Evolutionary conservation across 2,329 filamentous ascomycete genomes (phyloP), one percentile per base, ranked within the genome.

Genomic region (Lasiodiplodia sp.): DNA sequence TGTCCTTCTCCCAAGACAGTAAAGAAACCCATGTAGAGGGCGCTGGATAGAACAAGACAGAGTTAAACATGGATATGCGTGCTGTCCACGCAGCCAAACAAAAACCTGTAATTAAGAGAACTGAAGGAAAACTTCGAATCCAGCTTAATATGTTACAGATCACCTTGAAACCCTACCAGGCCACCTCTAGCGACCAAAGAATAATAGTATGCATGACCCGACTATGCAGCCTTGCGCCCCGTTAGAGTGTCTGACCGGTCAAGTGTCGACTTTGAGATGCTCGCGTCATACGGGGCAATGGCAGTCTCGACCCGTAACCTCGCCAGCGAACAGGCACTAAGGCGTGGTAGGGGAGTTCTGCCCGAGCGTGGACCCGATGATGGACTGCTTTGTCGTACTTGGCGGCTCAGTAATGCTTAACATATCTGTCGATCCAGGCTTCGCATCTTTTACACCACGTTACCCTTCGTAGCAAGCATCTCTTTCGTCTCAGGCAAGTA

Each of bases 401-500:
- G 51, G 11, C 51, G 7, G 23, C 51, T 28, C 21, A 25, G 51
- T 16, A 53, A 23, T 28, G 25, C 21, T 16, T 25, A 31, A 16
- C 23, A 28, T 5, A 11, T 56, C 28, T 31, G 25, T 56, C 53
- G n/a, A 47, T 47, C 44, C 44, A 47, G 44, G n/a, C 1, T 21
- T 8, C 18, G 10, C n/a, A 21, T 47, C 11, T 11, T 7, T 57
- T 25, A 62, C 40, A 28, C 25, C 31, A 44, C 40, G 47, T 62
- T 23, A 10, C 40, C 40, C 25, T 44, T 62, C 44, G 60, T 31
- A 1, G 60, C 60, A 16, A 67, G 44, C 40, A 67, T 57, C 55
- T 67, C 65, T 44, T 67, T 56, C 25, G 65, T 49, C 55, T 67
- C 65, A 2, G 65, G 65, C 40, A 67, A 34, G 34, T 49, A 68